phyloP scores from a whole-genome alignment of 306 rosid genomes.

The Acacia acuminata region DNA sequence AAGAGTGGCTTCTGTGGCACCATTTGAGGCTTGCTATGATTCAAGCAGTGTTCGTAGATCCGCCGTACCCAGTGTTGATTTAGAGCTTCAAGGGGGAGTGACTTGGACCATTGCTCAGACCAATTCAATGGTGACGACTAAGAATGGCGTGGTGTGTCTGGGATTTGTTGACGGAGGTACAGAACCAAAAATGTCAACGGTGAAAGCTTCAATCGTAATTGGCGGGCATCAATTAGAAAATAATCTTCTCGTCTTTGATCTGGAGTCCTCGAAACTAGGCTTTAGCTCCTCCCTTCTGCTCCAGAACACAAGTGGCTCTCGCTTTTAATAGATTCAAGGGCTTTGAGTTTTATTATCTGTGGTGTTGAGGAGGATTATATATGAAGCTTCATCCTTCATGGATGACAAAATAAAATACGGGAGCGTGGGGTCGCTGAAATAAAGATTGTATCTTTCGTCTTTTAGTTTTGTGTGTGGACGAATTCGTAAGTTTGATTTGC shows the following conservation, averaged over 20 bases:
- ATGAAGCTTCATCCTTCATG: background rate
- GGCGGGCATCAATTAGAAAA: constrained; percentile 40
- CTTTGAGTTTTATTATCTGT: background rate
- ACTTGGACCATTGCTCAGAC: constrained; percentile 34
- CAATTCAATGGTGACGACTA: constrained; percentile 41
- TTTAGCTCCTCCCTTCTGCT: constrained; percentile 43
- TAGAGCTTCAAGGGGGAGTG: constrained; percentile 35
- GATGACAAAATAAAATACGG: background rate
- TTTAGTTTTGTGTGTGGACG: background rate
- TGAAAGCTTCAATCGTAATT: constrained; percentile 31
- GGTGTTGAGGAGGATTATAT: background rate
- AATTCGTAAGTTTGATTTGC: too few relatives aligned
- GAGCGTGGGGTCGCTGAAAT: background rate
- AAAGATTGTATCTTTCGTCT: background rate
- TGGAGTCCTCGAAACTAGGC: constrained; percentile 28
- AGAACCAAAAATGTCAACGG: constrained; percentile 20
- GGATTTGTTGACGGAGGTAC: constrained; percentile 46
- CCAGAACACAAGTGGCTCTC: constrained; percentile 26
- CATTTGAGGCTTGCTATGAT: constrained; percentile 46
- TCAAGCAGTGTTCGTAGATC: constrained; percentile 10
- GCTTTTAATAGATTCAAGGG: background rate
- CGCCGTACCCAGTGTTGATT: constrained; percentile 36
- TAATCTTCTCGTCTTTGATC: constrained; percentile 40
- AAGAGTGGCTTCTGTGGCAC: constrained; percentile 39
- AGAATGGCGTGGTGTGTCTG: constrained; percentile 38